phyloP scores from a whole-genome alignment of 805 yeast genomes.

The Candida railenensis region DNA sequence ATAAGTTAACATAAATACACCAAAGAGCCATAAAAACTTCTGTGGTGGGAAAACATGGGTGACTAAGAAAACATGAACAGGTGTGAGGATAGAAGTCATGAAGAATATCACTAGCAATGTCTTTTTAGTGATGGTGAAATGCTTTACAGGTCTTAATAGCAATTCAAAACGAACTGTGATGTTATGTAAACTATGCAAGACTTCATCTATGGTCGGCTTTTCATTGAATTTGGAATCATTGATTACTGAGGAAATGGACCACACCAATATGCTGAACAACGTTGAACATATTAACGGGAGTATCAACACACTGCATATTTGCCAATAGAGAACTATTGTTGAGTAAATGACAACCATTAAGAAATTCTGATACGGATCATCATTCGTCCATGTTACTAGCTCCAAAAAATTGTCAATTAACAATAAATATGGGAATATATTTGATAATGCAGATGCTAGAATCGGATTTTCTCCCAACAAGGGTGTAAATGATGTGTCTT shows the following conservation, averaged over 20 bases:
- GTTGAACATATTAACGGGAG: constrained; percentile 40
- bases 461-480: constrained; percentile 45
- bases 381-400: constrained; percentile 55
- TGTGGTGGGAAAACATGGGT: constrained; percentile 30
- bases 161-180: constrained; percentile 42
- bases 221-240: constrained; percentile 43
- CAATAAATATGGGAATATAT: constrained; percentile 47
- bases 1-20: constrained; percentile 39
- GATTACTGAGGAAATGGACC: constrained; percentile 44
- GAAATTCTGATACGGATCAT: constrained; percentile 47
- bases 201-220: constrained; percentile 54
- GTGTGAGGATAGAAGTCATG: constrained; percentile 38
- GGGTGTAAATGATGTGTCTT: constrained; percentile 25
- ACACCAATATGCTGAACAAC: constrained; percentile 39
- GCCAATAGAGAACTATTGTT: constrained; percentile 45
- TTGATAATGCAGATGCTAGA: constrained; percentile 45
- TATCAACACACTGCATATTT: constrained; percentile 26
- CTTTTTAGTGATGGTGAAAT: constrained; percentile 18
- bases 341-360: constrained; percentile 38
- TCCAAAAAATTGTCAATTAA: constrained; percentile 45
- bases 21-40: constrained; percentile 33
- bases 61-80: constrained; percentile 40
- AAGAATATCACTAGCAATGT: constrained; percentile 30
- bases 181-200: constrained; percentile 46
- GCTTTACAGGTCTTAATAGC: constrained; percentile 38